phyloP scores from a whole-genome alignment of 2,329 filamentous ascomycete genomes.

The Hypomyces rosellus region DNA sequence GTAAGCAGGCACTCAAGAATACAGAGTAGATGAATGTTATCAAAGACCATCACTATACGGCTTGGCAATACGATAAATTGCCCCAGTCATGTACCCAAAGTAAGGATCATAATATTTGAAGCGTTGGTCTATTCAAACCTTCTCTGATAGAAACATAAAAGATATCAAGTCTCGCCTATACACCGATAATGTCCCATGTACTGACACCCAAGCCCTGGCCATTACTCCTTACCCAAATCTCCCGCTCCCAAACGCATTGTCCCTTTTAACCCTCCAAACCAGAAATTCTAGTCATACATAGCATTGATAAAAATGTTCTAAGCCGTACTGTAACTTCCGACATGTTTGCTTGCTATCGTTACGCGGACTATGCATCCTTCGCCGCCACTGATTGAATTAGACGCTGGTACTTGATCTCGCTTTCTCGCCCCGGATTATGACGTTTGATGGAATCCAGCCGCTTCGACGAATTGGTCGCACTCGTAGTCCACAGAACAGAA shows the following conservation, averaged over 20 bases:
- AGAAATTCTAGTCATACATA: slow-evolving; percentile 8
- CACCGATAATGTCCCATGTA: too few relatives aligned
- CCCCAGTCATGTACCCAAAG: too few relatives aligned
- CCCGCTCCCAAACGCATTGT: slow-evolving; percentile 10
- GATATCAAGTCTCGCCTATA: too few relatives aligned
- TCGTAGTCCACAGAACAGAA: slow-evolving; percentile 31
- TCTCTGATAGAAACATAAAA: too few relatives aligned
- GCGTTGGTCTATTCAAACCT: too few relatives aligned
- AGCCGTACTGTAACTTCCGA: neutral
- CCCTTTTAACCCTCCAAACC: slow-evolving; percentile 8
- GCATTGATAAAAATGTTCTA: slow-evolving; percentile 2
- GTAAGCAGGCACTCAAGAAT: too few relatives aligned
- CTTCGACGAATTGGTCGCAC: slow-evolving; percentile 7
- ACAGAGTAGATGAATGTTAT: neutral
- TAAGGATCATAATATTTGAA: too few relatives aligned
- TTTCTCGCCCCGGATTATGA: slow-evolving; percentile 30
- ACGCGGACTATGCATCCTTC: slow-evolving; percentile 24
- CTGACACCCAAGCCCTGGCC: slow-evolving; percentile 1
- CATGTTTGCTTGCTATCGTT: slow-evolving; percentile 8
- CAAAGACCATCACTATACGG: neutral
- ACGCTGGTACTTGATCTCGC: slow-evolving; percentile 30
- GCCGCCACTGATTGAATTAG: slow-evolving; percentile 32
- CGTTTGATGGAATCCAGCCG: slow-evolving; percentile 17
- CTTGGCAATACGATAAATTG: too few relatives aligned
- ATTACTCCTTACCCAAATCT: slow-evolving; percentile 11